Conservation (phyloP, 495 filamentous ascomycete genomes). For the Trichocladium antarcticum region DNA sequence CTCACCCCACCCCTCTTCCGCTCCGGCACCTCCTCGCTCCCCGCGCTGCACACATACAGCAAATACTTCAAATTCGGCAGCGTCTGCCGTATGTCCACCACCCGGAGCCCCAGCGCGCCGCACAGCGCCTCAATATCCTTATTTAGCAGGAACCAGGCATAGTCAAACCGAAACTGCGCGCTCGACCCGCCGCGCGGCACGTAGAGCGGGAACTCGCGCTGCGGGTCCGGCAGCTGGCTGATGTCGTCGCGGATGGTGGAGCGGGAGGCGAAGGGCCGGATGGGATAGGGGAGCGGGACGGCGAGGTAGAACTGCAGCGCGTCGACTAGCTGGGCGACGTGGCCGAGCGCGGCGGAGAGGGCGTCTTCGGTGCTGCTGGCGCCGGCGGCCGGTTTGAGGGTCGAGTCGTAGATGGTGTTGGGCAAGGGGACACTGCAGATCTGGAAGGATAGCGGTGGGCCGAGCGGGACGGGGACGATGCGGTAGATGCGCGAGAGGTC, state of each 20-base stretch:
- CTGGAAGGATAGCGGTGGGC: constrained; percentile 55
- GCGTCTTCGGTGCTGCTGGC: constrained; percentile 43
- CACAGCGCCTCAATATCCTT: constrained; percentile 85
- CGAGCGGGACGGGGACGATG: constrained; percentile 51
- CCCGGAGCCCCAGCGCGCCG: constrained; percentile 55
- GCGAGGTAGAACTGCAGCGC: constrained; percentile 73
- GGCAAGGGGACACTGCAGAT: constrained; percentile 67
- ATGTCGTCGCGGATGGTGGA: constrained; percentile 75
- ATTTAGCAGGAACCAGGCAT: constrained; percentile 87
- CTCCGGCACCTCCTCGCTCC: constrained; percentile 62
- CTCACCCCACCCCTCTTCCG: constrained; percentile 67
- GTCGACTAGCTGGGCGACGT: constrained; percentile 65
- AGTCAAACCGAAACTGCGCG: constrained; percentile 80
- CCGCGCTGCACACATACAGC: constrained; percentile 73
- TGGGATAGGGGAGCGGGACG: constrained; percentile 69
- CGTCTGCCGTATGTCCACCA: constrained; percentile 81
- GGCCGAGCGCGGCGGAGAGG: constrained; percentile 72
- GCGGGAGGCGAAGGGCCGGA: constrained; percentile 57
- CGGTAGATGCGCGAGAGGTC: constrained; percentile 69
- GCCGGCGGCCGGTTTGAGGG: constrained; percentile 14
- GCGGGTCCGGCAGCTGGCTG: constrained; percentile 48
- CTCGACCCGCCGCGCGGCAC: constrained; percentile 50
- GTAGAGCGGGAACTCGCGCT: constrained; percentile 70
- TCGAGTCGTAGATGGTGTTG: constrained; percentile 56
- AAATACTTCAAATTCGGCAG: constrained; percentile 88